phyloP scores from a whole-genome alignment of 1,139 yeast genomes.

The Blastobotrys buckinghamii region DNA sequence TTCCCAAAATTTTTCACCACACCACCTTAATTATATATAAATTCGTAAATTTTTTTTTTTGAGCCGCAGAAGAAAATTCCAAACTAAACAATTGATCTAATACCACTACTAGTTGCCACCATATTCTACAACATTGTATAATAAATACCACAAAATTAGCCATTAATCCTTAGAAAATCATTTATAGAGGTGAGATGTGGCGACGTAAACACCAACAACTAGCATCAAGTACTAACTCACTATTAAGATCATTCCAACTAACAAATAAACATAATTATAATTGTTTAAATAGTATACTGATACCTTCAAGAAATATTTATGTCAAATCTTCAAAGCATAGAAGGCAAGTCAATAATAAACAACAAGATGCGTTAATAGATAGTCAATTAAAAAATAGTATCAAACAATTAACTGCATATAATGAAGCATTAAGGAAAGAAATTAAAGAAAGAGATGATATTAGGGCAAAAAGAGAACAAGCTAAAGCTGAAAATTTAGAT shows the following conservation, averaged over 20 bases:
- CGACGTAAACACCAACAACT: not conserved
- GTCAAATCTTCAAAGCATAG: not conserved
- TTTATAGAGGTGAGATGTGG: too few relatives aligned
- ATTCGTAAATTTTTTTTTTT: not conserved
- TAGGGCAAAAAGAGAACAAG: constrained; percentile 13
- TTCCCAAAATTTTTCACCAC: not conserved
- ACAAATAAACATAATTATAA: not conserved
- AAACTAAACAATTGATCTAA: not conserved
- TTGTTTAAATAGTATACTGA: not conserved
- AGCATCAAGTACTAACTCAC: not conserved
- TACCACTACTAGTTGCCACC: not conserved
- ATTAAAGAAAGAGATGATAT: constrained; percentile 21
- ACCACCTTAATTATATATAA: too few relatives aligned
- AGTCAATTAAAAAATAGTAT: constrained; percentile 16
- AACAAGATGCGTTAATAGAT: not conserved
- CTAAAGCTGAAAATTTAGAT: constrained; percentile 10
- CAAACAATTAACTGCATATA: constrained; percentile 24
- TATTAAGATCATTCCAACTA: too few relatives aligned
- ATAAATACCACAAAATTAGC: not conserved
- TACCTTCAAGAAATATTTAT: not conserved
- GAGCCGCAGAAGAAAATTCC: not conserved
- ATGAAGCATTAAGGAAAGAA: constrained; percentile 19
- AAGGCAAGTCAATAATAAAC: not conserved
- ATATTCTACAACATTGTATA: not conserved
- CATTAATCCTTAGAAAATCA: too few relatives aligned